phyloP scores from a whole-genome alignment of 139 green algal species.

The Chara braunii region DNA sequence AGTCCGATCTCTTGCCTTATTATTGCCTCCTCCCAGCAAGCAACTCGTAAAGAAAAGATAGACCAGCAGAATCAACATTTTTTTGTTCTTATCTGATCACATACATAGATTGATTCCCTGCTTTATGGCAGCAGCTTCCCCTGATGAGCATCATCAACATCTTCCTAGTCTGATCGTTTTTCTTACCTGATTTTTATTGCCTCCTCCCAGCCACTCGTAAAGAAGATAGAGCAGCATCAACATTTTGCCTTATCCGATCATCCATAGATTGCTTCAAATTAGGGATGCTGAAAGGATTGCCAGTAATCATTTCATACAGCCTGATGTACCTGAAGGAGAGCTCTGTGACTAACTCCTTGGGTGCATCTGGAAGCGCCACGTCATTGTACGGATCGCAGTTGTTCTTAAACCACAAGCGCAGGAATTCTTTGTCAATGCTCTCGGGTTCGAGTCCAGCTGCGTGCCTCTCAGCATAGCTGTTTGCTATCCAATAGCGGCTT shows the following conservation, averaged over 20 bases:
- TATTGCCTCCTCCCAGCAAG: background rate
- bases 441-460: constrained; percentile 69
- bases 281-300: constrained; percentile 57
- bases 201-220: background rate
- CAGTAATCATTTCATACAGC: constrained; percentile 93
- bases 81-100: background rate
- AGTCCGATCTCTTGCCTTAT: background rate
- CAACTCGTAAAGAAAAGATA: background rate
- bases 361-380: constrained; percentile 29
- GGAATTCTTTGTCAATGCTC: constrained; percentile 99
- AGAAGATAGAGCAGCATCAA: background rate
- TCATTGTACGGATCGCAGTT: constrained; percentile 95
- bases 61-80: background rate
- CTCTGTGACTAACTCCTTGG: constrained; percentile 3
- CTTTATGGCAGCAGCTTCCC: background rate
- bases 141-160: background rate
- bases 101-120: background rate
- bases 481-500: constrained; percentile 85
- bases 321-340: constrained; percentile 66
- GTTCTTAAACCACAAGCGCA: constrained; percentile 89
- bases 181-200: background rate
- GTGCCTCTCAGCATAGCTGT: constrained; percentile 72
- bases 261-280: constrained; percentile 9
- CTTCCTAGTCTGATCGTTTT: background rate
- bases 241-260: constrained; percentile 3